Base-by-base conservation (phyloP, 2,329 filamentous ascomycete species). In the Aspergillus persii region DNA sequence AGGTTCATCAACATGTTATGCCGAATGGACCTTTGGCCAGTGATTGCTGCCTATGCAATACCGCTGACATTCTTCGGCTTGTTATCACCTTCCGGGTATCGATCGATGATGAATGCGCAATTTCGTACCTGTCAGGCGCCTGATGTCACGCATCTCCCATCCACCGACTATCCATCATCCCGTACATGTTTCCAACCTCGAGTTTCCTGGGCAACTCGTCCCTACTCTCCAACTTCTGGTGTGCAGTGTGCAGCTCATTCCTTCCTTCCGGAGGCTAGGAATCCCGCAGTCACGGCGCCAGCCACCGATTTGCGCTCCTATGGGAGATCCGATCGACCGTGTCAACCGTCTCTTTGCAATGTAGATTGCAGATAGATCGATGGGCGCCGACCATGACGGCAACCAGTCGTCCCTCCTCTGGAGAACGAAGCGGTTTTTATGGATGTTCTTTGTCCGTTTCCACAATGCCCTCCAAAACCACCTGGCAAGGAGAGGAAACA, bases 371-470 rank as follows among this genome's bases (percentile, higher is more conserved):
- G 75, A 78, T 81, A 72, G 70, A 81, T 80, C 68, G 81, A 79
- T 82, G 83, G 85, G 80, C 85, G 83, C 83, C 79, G 83, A 83
- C 75, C 72, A 68, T 66, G 64, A 61, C 67, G 68, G 66, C 65
- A 61, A 54, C 57, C 26, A 61, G 57, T 65, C 65, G 65, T 68
- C 67, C 72, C 71, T 74, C 72, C 70, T 61, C 66, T 66, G 73
- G 73, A 76, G 79, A 79, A 71, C 75, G 76, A 82, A 85, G 86
- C 91, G 91, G 86, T 86, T 96, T 97, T 97, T 96, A 83, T 82
- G 84, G 91, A 96, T 88, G 91, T 93, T 78, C 86, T 96, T 97
- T 96, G 91, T 89, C 84, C 91, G 91, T 84, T 87, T 82, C 72
- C 82, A 80, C 71, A 79, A 80, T 77, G 87, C 89, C 89, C 86